A percentile compares a stretch with the other conserved stretches of the same genome.
Evolutionary conservation across 2,329 filamentous ascomycete species (phyloP).

Genomic region (Xylariaceae sp.): DNA sequence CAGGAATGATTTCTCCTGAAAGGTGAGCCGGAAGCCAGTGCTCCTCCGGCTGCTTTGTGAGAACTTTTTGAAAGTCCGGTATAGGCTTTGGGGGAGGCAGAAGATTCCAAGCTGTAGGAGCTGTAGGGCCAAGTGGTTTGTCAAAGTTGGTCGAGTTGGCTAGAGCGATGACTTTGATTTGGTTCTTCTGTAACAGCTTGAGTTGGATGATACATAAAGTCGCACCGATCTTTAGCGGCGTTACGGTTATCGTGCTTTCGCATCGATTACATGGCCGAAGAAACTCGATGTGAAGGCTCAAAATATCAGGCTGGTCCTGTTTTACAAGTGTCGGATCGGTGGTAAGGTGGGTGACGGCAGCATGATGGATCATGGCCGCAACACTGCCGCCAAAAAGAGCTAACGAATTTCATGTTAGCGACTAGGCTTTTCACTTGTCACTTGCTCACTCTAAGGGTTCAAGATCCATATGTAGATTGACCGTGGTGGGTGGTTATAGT

Average conservation of each 20-base stretch:
- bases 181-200: conserved; percentile 27
- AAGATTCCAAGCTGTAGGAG: conserved; percentile 21
- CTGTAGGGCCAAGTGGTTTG: conserved; percentile 29
- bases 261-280: conserved; percentile 31
- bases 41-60: conserved; percentile 24
- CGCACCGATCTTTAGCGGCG: conserved; percentile 30
- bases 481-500: too few species aligned
- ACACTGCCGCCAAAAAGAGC: conserved; percentile 29
- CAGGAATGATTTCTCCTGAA: conserved; percentile 32
- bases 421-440: too few species aligned
- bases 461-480: too few species aligned
- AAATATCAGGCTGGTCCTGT: conserved; percentile 34
- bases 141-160: conserved; percentile 36
- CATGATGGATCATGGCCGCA: conserved; percentile 34
- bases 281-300: conserved; percentile 38
- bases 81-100: conserved; percentile 29
- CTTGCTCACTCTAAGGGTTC: too few species aligned
- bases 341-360: conserved; percentile 31
- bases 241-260: conserved; percentile 32
- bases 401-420: too few species aligned
- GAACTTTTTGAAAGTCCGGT: conserved; percentile 33
- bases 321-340: conserved; percentile 18
- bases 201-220: conserved; percentile 33
- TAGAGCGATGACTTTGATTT: conserved; percentile 30
- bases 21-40: conserved; percentile 34